Percentiles rank a stretch among this genome's conserved stretches.
These are phyloP conservation scores for Bocquillonia castaneifolia DNA, from an alignment of 441 rosid species.

Conservation along the genomic window DNA sequence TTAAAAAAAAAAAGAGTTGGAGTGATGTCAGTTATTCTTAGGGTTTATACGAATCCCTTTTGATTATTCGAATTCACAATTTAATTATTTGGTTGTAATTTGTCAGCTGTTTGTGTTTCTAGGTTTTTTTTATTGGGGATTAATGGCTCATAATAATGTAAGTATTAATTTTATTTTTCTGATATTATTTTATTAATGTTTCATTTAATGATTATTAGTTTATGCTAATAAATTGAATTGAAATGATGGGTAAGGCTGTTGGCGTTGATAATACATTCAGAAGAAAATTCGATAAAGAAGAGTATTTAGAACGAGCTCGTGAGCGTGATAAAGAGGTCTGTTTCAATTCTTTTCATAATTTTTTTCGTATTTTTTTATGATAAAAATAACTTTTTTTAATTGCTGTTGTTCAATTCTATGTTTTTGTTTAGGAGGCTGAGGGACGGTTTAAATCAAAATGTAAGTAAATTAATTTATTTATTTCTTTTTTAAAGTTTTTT, in stretches of 20 bases:
- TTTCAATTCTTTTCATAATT: not conserved
- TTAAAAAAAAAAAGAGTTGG: too few relatives aligned
- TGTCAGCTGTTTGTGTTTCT: not conserved
- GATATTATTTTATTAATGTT: not conserved
- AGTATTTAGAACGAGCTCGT: constrained; percentile 78
- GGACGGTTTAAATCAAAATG: constrained; percentile 63
- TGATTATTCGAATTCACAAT: not conserved
- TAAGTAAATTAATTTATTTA: constrained; percentile 40
- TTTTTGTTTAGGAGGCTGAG: constrained; percentile 56
- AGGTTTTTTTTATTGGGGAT: not conserved
- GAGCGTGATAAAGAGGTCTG: constrained; percentile 80
- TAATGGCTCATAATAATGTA: constrained; percentile 56
- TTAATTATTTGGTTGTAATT: not conserved
- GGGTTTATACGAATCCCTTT: not conserved
- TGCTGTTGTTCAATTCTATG: not conserved
- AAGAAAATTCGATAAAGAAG: constrained; percentile 79
- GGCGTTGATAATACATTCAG: constrained; percentile 90
- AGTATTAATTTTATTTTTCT: constrained; percentile 9
- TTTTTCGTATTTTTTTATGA: not conserved
- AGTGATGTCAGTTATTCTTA: not conserved
- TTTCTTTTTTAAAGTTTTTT: not conserved
- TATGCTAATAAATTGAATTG: not conserved
- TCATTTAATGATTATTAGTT: not conserved
- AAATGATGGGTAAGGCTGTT: constrained; percentile 36
- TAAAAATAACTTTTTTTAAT: constrained; percentile 3